Evolutionary conservation across 495 filamentous ascomycete species (phyloP).

Genomic region (Alectoria sarmentosa): DNA sequence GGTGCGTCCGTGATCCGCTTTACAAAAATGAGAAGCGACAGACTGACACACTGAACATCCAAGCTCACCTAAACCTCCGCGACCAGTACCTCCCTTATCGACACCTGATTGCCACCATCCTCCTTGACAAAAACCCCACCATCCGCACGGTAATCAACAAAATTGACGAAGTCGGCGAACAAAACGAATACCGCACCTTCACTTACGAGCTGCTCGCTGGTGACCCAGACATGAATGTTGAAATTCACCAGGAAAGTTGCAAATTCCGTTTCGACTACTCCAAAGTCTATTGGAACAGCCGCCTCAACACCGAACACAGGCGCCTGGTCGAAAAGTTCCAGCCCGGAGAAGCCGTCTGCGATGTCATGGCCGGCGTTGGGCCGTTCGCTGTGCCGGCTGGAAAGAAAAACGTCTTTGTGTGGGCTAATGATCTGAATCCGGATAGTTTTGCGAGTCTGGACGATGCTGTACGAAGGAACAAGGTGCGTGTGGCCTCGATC

Average conservation of each 20-base stretch:
- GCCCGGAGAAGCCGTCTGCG: conserved; percentile 81
- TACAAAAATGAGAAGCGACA: not conserved
- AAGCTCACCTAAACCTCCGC: conserved; percentile 84
- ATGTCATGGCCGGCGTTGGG: conserved; percentile 97
- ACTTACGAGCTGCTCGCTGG: conserved; percentile 86
- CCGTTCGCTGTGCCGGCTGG: conserved; percentile 92
- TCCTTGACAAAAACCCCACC: conserved; percentile 77
- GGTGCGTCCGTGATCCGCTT: conserved; percentile 39
- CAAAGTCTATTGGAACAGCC: conserved; percentile 96
- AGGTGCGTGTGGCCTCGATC: conserved; percentile 43
- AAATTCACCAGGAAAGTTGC: conserved; percentile 50
- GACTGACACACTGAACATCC: not conserved
- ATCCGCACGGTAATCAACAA: conserved; percentile 95
- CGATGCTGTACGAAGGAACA: conserved; percentile 67
- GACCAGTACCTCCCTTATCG: conserved; percentile 75
- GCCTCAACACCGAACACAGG: conserved; percentile 81
- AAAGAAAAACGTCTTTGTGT: conserved; percentile 85
- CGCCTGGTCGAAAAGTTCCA: conserved; percentile 71
- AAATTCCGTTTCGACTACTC: conserved; percentile 47
- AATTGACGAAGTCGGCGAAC: conserved; percentile 73
- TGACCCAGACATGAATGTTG: conserved; percentile 69
- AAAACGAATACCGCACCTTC: conserved; percentile 88
- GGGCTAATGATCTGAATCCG: conserved; percentile 96
- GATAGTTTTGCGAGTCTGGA: conserved; percentile 67
- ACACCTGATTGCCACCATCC: conserved; percentile 69